phyloP scores from a whole-genome alignment of 345 rosid species.

The Eucalyptus caleyi region DNA sequence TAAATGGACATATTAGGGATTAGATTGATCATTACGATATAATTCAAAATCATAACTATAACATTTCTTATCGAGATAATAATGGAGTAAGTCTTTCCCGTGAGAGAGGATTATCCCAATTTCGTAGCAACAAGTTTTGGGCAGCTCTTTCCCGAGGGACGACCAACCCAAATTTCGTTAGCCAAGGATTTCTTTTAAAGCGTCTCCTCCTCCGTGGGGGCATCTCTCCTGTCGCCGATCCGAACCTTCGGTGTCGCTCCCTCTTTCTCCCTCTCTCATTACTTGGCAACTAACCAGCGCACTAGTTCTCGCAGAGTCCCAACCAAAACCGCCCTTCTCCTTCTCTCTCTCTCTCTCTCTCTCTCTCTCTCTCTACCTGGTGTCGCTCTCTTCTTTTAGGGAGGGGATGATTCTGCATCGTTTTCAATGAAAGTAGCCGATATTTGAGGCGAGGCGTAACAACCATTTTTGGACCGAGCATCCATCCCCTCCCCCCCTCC shows the following conservation, averaged over 20 bases:
- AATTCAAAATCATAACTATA: no score
- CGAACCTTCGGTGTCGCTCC: not conserved
- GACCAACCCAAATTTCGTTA: not conserved
- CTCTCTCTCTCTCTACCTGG: not conserved
- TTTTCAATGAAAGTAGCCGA: not conserved
- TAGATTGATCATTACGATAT: not conserved
- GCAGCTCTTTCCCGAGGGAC: no score
- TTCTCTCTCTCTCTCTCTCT: not conserved
- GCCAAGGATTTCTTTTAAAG: not conserved
- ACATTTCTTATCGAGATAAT: not conserved
- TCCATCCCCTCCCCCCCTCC: not conserved
- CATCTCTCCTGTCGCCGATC: not conserved
- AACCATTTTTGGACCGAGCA: not conserved
- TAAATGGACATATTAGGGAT: not conserved
- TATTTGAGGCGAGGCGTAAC: not conserved
- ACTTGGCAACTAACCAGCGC: not conserved
- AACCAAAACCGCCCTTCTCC: not conserved
- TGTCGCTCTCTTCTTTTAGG: not conserved
- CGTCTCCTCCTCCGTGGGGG: not conserved
- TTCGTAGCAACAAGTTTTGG: not conserved
- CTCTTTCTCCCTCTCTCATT: not conserved
- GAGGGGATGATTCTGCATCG: not conserved
- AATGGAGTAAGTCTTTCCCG: not conserved
- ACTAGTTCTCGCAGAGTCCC: not conserved
- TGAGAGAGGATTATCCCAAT: no score